Conservation (phyloP, 164 flowering plant genomes). For the Warburgia ugandensis region DNA sequence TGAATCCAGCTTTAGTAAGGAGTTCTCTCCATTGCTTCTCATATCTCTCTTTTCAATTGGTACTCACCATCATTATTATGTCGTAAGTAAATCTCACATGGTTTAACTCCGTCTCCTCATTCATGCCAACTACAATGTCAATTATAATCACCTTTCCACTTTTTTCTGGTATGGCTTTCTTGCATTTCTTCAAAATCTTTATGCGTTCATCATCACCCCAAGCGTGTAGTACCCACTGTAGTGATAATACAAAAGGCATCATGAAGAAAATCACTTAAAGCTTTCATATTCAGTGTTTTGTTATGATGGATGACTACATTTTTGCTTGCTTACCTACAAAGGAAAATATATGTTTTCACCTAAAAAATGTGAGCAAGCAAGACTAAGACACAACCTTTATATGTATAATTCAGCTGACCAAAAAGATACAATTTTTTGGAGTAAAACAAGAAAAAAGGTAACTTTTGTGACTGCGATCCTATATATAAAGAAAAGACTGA, state of each 20-base stretch:
- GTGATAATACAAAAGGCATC: neutral
- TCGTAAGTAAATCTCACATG: slow-evolving; percentile 4
- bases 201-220: slow-evolving; percentile 10
- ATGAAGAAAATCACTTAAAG: neutral
- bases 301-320: too few species aligned
- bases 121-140: slow-evolving; percentile 3
- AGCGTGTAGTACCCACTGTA: slow-evolving; percentile 3
- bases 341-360: too few species aligned
- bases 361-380: too few species aligned
- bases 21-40: slow-evolving; percentile 10
- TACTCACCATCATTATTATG: slow-evolving; percentile 12
- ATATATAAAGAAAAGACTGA: too few species aligned
- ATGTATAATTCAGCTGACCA: too few species aligned
- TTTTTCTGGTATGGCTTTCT: slow-evolving; percentile 2
- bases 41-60: slow-evolving; percentile 14
- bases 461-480: too few species aligned
- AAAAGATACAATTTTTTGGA: too few species aligned
- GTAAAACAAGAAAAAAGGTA: too few species aligned
- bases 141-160: slow-evolving; percentile 14
- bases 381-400: too few species aligned
- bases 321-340: too few species aligned
- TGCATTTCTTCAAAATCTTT: slow-evolving; percentile 10
- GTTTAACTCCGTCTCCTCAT: neutral
- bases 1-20: slow-evolving; percentile 8
- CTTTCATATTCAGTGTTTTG: too few species aligned